Evolutionary conservation across 1,284 basidiomycete species (phyloP).

Genomic region (Ustanciosporium gigantosporum): DNA sequence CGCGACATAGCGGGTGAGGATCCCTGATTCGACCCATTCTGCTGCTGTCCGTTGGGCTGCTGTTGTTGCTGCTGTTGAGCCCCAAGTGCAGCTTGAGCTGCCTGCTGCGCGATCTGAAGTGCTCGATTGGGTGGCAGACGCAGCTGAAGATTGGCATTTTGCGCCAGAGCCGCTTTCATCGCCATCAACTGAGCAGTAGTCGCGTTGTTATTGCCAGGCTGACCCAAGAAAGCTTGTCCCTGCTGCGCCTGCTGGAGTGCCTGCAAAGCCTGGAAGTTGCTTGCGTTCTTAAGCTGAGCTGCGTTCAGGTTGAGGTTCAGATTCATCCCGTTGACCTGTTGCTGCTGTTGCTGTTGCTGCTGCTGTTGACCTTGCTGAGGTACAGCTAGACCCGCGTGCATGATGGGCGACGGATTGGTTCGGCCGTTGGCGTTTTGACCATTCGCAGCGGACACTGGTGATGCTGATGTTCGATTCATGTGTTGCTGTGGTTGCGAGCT

Average conservation of each 20-base stretch:
- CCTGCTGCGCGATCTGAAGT: constrained; percentile 44
- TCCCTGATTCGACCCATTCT: constrained; percentile 29
- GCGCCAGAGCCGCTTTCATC: constrained; percentile 45
- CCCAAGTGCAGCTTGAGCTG: constrained; percentile 35
- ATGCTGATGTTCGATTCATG: constrained; percentile 22
- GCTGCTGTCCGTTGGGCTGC: constrained; percentile 16
- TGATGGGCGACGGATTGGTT: constrained; percentile 29
- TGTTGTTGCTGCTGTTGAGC: constrained; percentile 19
- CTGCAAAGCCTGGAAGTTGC: constrained; percentile 22
- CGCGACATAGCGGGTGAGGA: constrained; percentile 37
- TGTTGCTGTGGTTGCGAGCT: constrained; percentile 42
- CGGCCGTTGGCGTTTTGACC: constrained; percentile 25
- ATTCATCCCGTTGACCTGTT: constrained; percentile 4
- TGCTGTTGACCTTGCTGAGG: constrained; percentile 5
- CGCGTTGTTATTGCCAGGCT: constrained; percentile 15
- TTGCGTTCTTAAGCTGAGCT: constrained; percentile 33
- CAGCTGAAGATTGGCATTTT: constrained; percentile 41
- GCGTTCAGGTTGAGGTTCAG: constrained; percentile 29
- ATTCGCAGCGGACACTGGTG: constrained; percentile 33
- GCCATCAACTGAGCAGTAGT: constrained; percentile 44
- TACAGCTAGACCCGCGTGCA: constrained; percentile 36
- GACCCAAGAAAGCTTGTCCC: constrained; percentile 10
- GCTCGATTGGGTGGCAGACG: constrained; percentile 45
- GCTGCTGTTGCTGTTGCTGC: not conserved
- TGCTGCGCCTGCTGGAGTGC: constrained; percentile 28